A percentile compares a stretch with the other conserved stretches of the same genome.
Evolutionary conservation across 306 rosid genomes (phyloP).

Genomic region (Morella rubra): DNA sequence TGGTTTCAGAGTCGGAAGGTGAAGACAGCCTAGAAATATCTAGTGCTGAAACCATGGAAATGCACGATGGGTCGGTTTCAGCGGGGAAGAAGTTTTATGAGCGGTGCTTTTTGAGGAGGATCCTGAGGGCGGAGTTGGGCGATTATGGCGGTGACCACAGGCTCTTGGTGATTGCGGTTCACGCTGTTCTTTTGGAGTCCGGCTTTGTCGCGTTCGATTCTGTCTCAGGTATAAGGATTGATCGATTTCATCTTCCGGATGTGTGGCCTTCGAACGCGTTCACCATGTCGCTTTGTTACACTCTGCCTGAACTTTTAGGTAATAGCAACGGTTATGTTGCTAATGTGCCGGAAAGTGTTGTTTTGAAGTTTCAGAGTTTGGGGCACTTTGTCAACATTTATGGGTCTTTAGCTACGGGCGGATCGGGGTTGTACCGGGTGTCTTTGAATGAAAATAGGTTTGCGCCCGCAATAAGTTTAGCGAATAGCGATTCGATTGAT

Average conservation of each 20-base stretch:
- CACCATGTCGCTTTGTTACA: constrained; percentile 47
- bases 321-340: constrained; percentile 15
- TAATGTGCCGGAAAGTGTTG: constrained; percentile 28
- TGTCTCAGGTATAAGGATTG: constrained; percentile 32
- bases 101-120: constrained; percentile 50
- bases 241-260: constrained; percentile 33
- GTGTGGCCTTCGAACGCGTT: constrained; percentile 43
- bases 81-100: constrained; percentile 31
- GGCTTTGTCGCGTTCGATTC: constrained; percentile 56
- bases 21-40: constrained; percentile 12
- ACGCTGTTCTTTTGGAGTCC: constrained; percentile 68
- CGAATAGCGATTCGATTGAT: constrained; percentile 30
- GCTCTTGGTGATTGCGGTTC: constrained; percentile 52
- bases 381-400: constrained; percentile 57
- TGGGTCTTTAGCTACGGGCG: constrained; percentile 49
- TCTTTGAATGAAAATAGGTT: constrained; percentile 48
- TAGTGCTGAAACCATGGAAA: constrained; percentile 27
- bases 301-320: constrained; percentile 56
- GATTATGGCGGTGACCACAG: constrained; percentile 40
- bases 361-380: constrained; percentile 58
- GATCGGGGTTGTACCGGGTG: constrained; percentile 41
- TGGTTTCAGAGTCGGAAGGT: constrained; percentile 5
- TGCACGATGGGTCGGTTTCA: constrained; percentile 41
- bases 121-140: constrained; percentile 44
- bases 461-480: constrained; percentile 35